Evolutionary conservation across 2,329 filamentous ascomycete species (phyloP), one percentile per base, ranked within the genome.

Genomic region (Fusarium continuum): DNA sequence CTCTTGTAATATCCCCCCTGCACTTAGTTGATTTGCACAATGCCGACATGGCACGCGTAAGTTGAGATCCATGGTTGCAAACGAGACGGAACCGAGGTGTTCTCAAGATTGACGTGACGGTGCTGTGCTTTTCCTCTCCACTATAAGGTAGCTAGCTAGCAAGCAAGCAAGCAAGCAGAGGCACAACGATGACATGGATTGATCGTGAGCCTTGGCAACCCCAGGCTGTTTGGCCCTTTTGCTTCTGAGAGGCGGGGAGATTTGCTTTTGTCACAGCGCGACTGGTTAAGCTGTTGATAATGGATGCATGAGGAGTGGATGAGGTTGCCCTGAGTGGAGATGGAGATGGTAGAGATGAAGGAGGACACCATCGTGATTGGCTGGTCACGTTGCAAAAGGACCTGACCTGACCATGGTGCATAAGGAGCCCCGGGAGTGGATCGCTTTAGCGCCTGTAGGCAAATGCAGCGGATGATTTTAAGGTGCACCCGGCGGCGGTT

Each of bases 381-480:
- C 10, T 9, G 2, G 39, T 47, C 46, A 49, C 29, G 43, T 58
- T 61, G 45, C 68, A 70, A 70, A 70, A 70, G 68, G 60, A 64
- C 68, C 67, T 63, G 63, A 58, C 43, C 47, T 58, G 41, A 62
- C 44, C 44, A 66, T 44, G 53, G 48, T 59, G 54, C 55, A 26
- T 44, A 66, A 36, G 60, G 55, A 60, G 60, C 64, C 61, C 64
- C 61, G 65, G 65, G 63, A 69, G 68, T 70, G 68, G 68, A 69
- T 69, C 57, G 59, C 65, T 67, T 68, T 70, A 70, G 67, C 67
- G 67, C 53, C 53, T 55, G n/a, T 60, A 50, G 54, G 20, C 49
- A 61, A 63, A 56, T 50, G 67, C 60, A 70, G 67, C 65, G 67
- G 68, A 61, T 70, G 67, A 70, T 70, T 70, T 58, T 70, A 70